These are phyloP conservation scores for Flueggea neowawraea DNA, from an alignment of 441 rosid species.

Conservation along the genomic window DNA sequence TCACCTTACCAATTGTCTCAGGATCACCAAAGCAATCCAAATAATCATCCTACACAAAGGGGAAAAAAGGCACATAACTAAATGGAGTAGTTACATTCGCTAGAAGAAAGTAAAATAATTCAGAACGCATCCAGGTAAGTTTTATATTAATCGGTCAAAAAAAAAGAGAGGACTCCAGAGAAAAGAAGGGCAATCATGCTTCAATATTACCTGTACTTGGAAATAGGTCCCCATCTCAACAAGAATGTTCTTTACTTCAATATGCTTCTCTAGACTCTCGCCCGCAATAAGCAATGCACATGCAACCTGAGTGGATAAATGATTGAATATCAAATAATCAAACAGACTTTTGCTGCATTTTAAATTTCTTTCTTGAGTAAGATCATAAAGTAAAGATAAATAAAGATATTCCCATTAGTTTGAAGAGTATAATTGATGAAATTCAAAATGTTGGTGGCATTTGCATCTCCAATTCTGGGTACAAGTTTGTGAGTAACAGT, in stretches of 20 bases:
- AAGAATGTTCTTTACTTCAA: slow-evolving; percentile 64
- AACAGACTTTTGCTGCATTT: not conserved
- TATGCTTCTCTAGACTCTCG: slow-evolving; percentile 72
- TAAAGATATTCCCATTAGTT: no score
- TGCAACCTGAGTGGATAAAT: slow-evolving; percentile 44
- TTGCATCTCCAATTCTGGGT: no score
- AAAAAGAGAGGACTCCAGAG: no score
- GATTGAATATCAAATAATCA: not conserved
- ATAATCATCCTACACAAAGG: slow-evolving; percentile 69
- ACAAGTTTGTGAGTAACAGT: no score
- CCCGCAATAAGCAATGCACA: slow-evolving; percentile 85
- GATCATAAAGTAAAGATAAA: no score
- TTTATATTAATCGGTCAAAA: no score
- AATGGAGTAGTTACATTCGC: not conserved
- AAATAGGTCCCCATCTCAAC: slow-evolving; percentile 86
- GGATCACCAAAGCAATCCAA: slow-evolving; percentile 87
- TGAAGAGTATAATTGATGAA: no score
- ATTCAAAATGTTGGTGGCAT: no score
- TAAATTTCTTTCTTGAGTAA: no score
- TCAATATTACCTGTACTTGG: slow-evolving; percentile 87
- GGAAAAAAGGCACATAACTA: not conserved
- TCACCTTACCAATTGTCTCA: slow-evolving; percentile 78
- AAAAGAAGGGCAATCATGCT: no score
- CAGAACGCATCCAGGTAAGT: no score
- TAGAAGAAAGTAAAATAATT: no score